Percentiles rank a stretch among this genome's conserved stretches.
Evolutionary conservation across 2,329 filamentous ascomycete genomes (phyloP).

Genomic region (Exophiala bonariae): DNA sequence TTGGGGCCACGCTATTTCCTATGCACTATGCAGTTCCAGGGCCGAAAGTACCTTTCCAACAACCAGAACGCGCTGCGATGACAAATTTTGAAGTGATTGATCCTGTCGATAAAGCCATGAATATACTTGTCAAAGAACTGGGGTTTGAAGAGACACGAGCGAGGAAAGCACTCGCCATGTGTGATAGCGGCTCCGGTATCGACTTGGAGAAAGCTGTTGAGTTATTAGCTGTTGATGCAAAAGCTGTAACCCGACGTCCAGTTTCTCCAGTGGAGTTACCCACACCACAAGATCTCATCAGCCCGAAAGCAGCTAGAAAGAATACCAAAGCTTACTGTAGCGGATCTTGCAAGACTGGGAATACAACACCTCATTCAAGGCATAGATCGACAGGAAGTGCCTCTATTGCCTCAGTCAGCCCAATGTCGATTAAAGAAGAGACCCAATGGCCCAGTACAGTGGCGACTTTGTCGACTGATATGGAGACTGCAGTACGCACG

Average conservation of each 20-base stretch:
- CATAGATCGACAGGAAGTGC: conserved; percentile 16
- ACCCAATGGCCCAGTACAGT: conserved; percentile 19
- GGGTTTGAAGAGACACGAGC: conserved; percentile 59
- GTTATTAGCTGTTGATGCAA: conserved; percentile 44
- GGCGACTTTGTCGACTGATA: conserved; percentile 5
- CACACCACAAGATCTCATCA: conserved; percentile 13
- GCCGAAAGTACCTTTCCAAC: conserved; percentile 19
- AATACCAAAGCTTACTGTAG: conserved; percentile 21
- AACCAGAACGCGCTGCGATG: conserved; percentile 9
- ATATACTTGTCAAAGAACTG: conserved; percentile 57
- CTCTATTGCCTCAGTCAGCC: conserved; percentile 19
- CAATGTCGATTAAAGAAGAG: conserved; percentile 16
- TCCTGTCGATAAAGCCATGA: conserved; percentile 58
- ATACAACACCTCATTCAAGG: conserved; percentile 10
- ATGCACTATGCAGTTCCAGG: conserved; percentile 22
- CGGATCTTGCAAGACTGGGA: conserved; percentile 20
- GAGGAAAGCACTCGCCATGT: conserved; percentile 57
- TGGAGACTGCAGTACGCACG: conserved; percentile 4
- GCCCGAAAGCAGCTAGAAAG: conserved; percentile 5
- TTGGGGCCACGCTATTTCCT: conserved; percentile 27
- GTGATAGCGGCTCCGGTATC: conserved; percentile 60
- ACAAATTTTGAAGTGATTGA: conserved; percentile 40
- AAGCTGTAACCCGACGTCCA: conserved; percentile 34
- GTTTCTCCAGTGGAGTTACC: conserved; percentile 25
- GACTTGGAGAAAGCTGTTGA: conserved; percentile 59